These are phyloP conservation scores for Steccherinum ochraceum DNA, from an alignment of 768 basidiomycete species.

Conservation along the genomic window DNA sequence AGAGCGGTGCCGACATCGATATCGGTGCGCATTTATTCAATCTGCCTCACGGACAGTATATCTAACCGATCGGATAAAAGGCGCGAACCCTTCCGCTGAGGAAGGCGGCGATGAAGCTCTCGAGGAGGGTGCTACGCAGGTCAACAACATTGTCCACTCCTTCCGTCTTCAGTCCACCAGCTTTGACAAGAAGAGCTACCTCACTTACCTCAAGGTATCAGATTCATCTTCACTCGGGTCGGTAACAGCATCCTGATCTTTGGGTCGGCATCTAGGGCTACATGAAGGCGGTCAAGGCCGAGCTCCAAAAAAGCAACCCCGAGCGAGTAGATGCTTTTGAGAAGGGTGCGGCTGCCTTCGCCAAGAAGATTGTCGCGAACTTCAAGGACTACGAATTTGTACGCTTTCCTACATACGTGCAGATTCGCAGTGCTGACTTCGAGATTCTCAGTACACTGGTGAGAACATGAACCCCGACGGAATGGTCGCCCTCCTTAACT, in stretches of 20 bases:
- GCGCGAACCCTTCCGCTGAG: slow-evolving; percentile 91
- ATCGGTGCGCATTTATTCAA: slow-evolving; percentile 55
- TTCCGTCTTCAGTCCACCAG: slow-evolving; percentile 78
- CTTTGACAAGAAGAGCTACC: slow-evolving; percentile 90
- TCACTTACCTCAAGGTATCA: slow-evolving; percentile 73
- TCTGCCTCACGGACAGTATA: not conserved
- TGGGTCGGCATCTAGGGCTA: slow-evolving; percentile 63
- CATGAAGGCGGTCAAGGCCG: slow-evolving; percentile 84
- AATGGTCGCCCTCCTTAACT: slow-evolving; percentile 93
- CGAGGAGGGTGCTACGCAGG: slow-evolving; percentile 66
- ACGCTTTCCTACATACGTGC: slow-evolving; percentile 18
- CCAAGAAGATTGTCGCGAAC: slow-evolving; percentile 84
- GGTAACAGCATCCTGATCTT: not conserved
- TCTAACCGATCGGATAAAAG: slow-evolving; percentile 31
- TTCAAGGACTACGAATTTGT: slow-evolving; percentile 96
- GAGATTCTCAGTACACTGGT: slow-evolving; percentile 51
- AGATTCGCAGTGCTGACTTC: not conserved
- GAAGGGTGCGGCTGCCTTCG: slow-evolving; percentile 66
- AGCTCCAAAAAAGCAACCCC: slow-evolving; percentile 48
- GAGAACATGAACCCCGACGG: slow-evolving; percentile 82
- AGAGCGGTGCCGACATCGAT: slow-evolving; percentile 74
- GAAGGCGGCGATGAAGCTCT: slow-evolving; percentile 67
- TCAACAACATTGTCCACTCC: slow-evolving; percentile 90
- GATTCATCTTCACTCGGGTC: not conserved
- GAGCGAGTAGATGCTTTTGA: slow-evolving; percentile 73